Evolutionary conservation across 108 stramenopile species (phyloP), one percentile per base, ranked within the genome.

Genomic region (Schizochytrium sp.): DNA sequence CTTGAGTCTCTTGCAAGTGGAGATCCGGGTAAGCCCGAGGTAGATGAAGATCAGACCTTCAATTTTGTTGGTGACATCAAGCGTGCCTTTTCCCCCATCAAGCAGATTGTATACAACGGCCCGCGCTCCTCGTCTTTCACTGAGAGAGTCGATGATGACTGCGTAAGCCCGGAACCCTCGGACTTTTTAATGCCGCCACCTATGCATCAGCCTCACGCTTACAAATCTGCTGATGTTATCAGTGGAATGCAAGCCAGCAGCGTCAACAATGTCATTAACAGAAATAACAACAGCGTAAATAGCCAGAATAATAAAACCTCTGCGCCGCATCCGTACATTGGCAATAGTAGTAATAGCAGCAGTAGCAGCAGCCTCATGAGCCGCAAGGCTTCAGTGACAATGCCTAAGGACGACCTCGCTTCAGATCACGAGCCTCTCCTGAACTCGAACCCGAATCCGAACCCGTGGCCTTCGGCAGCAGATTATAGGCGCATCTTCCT

Each of bases 21-120:
- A 42, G 59, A 60, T 17, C 47, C 76, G 15, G 40, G 15, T 53
- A 55, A 83, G 50, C 76, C 47, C 0, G 53, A 42, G 5, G 10
- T 50, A 13, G 76, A 49, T 8, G 50, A 49, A 53, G 53, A 83
- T 53, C 76, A 83, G 28, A 38, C 50, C 28, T 55, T 49, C 76
- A 83, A 83, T 53, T 83, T 83, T 55, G 76, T 55, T 42, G 76
- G 76, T 53, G 50, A 83, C 76, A 83, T 83, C 3, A 83, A 83
- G 40, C 76, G 76, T 53, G 76, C 76, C 17, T 83, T 83, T 28
- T 55, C 50, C 5, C 76, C 76, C 10, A 55, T 83, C 76, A 83
- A 83, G 76, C 47, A 49, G 53, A 83, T 83, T 28, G 76, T 83
- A n/a, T 83, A 83, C 76, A 69, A 44, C 44, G 64, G 64, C 12